Evolutionary conservation across 805 yeast species (phyloP).

Genomic region (Kodamaea sagamina): DNA sequence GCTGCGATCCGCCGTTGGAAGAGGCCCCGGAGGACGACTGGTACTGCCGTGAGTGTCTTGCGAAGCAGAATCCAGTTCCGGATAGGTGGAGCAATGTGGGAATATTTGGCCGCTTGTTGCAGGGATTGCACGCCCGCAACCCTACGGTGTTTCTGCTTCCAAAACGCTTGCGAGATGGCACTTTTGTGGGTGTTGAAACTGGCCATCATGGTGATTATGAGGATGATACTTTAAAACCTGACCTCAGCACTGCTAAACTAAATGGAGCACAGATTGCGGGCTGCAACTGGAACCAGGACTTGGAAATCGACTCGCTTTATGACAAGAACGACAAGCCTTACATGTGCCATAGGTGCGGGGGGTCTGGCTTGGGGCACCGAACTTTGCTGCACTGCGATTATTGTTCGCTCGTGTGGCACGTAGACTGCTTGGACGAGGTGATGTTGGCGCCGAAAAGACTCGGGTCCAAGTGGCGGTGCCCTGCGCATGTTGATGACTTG

Average conservation of each 20-base stretch:
- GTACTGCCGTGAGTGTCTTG: conserved; percentile 79
- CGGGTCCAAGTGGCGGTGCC: conserved; percentile 89
- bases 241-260: conserved; percentile 40
- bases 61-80: conserved; percentile 36
- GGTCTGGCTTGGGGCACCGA: conserved; percentile 58
- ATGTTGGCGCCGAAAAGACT: conserved; percentile 68
- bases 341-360: conserved; percentile 75
- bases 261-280: conserved; percentile 23
- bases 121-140: conserved; percentile 47
- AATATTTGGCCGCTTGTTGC: conserved; percentile 55
- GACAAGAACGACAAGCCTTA: conserved; percentile 70
- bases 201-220: conserved; percentile 72
- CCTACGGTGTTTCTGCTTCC: conserved; percentile 58
- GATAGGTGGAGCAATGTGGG: conserved; percentile 35
- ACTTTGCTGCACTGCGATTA: conserved; percentile 76
- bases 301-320: conserved; percentile 49
- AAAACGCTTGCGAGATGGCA: conserved; percentile 56
- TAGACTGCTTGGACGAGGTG: conserved; percentile 83
- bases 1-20: conserved; percentile 87
- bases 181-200: conserved; percentile 70
- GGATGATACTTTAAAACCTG: conserved; percentile 43
- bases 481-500: conserved; percentile 68
- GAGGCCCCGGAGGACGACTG: conserved; percentile 87
- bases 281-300: conserved; percentile 32
- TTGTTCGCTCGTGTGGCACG: conserved; percentile 82